Evolutionary conservation across 2,329 filamentous ascomycete species (phyloP).

Genomic region (Stromatinia cepivora): DNA sequence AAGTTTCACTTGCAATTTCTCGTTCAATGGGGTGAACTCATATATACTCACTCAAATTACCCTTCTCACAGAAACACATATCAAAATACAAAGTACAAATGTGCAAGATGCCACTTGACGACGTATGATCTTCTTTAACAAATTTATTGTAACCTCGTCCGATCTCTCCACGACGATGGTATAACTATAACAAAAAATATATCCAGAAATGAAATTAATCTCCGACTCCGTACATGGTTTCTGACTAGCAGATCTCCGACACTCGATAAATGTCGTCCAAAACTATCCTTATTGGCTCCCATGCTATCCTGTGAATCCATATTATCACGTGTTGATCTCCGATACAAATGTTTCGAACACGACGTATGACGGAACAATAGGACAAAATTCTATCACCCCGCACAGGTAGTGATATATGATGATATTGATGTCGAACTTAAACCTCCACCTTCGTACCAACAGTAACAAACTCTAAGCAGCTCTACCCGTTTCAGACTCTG

Average conservation of each 20-base stretch:
- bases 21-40: neutral
- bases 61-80: neutral
- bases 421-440: neutral
- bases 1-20: neutral
- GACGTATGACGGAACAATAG: slow-evolving; percentile 4
- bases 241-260: slow-evolving; percentile 1
- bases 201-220: neutral
- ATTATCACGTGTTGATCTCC: slow-evolving; percentile 5
- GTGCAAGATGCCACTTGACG: neutral
- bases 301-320: neutral
- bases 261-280: neutral
- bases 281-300: neutral
- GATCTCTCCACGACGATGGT: neutral
- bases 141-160: neutral
- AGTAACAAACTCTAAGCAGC: neutral
- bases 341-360: slow-evolving; percentile 5
- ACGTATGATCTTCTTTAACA: neutral
- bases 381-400: slow-evolving; percentile 1
- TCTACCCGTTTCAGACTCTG: neutral
- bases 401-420: neutral
- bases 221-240: neutral
- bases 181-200: neutral
- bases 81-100: neutral
- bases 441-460: neutral
- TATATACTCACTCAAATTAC: neutral